Evolutionary conservation across 805 yeast genomes (phyloP), one percentile per base, ranked within the genome.

Genomic region (Myxozyma melibiosi): DNA sequence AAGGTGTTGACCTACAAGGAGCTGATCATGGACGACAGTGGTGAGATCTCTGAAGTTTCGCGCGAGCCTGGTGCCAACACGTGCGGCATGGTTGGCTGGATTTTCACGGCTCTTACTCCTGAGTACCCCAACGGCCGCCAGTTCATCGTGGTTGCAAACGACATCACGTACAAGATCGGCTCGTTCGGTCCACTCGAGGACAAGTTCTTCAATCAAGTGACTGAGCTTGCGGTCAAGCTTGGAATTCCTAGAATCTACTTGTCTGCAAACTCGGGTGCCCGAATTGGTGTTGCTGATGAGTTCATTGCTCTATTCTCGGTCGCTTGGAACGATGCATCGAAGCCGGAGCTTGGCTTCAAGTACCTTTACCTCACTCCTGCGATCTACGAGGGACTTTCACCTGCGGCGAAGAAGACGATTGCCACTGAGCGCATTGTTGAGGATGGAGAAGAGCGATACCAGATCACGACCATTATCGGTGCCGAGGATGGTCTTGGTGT

Each of bases 201-300:
- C 76, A 79, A 78, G 55, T 94, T 85, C 78, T 94, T 94, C 81
- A 83, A 88, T 78, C 84, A 86, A 71, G 96, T 91, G 64, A 94
- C 99, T 34, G 95, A 90, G 69, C 81, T 85, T 66, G 97, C 98
- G 33, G 83, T 96, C 76, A 79, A 82, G 70, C 80, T 85, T 64
- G 99, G 99, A 59, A 84, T 94, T 66, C 99, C 99, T 70, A 82
- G 99, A 77, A 82, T 94, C 55, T 94, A 94, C 76, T 79, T 94
- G 66, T 89, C 97, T 67, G 99, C 99, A 28, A 94, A 94, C 81
- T 91, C 98, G 59, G 99, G 99, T 80, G 99, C 99, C 45, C 85
- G 99, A 79, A 88, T 94, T 63, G 99, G 99, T 70, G 83, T 94
- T 72, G 99, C 99, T 27, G 98, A 94, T 67, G 99, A 94, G 74